phyloP scores from a whole-genome alignment of 2,329 filamentous ascomycete genomes.

The Neonectria faginata region DNA sequence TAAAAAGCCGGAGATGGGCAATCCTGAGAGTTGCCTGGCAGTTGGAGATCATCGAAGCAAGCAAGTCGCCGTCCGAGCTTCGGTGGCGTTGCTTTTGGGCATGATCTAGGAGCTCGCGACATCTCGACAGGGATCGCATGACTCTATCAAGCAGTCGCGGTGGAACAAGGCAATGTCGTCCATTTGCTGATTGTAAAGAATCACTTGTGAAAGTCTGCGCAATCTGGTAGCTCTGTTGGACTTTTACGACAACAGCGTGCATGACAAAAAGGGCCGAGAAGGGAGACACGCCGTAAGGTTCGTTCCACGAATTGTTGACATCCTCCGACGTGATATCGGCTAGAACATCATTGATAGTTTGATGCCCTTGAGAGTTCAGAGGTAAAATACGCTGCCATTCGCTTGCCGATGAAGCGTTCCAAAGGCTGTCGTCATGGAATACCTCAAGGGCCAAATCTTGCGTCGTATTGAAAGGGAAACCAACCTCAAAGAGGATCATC shows the following conservation, averaged over 20 bases:
- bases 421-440: slow-evolving; percentile 26
- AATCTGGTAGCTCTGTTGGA: slow-evolving; percentile 28
- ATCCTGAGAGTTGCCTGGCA: too few species aligned
- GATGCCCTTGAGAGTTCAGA: too few species aligned
- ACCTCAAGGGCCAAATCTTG: slow-evolving; percentile 28
- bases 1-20: too few species aligned
- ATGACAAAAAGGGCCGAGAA: slow-evolving; percentile 25
- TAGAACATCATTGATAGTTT: slow-evolving; percentile 1
- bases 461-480: slow-evolving; percentile 29
- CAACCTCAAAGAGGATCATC: slow-evolving; percentile 30
- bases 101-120: neutral
- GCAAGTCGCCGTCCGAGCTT: too few species aligned
- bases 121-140: slow-evolving; percentile 17
- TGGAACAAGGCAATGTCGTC: neutral
- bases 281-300: slow-evolving; percentile 9
- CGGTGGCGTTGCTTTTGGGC: too few species aligned
- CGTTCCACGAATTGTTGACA: neutral
- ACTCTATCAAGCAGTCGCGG: slow-evolving; percentile 12
- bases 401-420: slow-evolving; percentile 21
- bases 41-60: too few species aligned
- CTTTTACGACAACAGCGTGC: slow-evolving; percentile 28
- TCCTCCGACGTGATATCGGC: slow-evolving; percentile 17
- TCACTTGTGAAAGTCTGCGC: slow-evolving; percentile 9
- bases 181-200: neutral
- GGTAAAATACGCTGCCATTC: slow-evolving; percentile 10